phyloP scores from a whole-genome alignment of 2,329 filamentous ascomycete genomes.

The Penicillium expansum region DNA sequence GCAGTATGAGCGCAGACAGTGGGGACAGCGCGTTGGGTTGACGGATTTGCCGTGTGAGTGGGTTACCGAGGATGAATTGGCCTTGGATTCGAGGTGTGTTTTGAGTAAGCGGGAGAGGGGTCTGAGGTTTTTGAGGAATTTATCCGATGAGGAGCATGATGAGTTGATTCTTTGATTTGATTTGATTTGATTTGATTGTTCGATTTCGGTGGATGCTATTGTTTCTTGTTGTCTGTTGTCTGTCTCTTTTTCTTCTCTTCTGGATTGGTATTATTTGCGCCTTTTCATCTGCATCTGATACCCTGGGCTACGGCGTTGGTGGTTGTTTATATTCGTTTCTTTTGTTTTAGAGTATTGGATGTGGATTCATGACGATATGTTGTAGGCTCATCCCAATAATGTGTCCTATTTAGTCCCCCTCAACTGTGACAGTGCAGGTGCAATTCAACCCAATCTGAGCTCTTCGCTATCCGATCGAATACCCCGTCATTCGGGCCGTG shows the following conservation, averaged over 20 bases:
- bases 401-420: neutral
- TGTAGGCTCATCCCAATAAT: neutral
- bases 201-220: neutral
- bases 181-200: too few species aligned
- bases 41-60: slow-evolving; percentile 40
- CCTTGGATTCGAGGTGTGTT: slow-evolving; percentile 37
- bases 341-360: slow-evolving; percentile 6
- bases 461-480: too few species aligned
- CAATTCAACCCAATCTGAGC: too few species aligned
- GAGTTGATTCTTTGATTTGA: slow-evolving; percentile 29
- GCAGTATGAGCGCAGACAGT: slow-evolving; percentile 43
- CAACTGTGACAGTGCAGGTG: neutral
- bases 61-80: slow-evolving; percentile 34
- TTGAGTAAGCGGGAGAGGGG: slow-evolving; percentile 35
- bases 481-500: too few species aligned
- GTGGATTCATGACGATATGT: neutral
- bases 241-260: neutral
- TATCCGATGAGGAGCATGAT: slow-evolving; percentile 37
- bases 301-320: slow-evolving; percentile 24
- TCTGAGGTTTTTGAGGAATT: slow-evolving; percentile 33
- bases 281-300: slow-evolving; percentile 22
- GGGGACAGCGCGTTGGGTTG: slow-evolving; percentile 36
- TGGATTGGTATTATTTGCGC: slow-evolving; percentile 6
- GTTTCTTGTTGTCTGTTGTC: neutral
- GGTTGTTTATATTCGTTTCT: slow-evolving; percentile 9